Evolutionary conservation across 306 rosid genomes (phyloP), one percentile per base, ranked within the genome.

Genomic region (Dicorynia guianensis): DNA sequence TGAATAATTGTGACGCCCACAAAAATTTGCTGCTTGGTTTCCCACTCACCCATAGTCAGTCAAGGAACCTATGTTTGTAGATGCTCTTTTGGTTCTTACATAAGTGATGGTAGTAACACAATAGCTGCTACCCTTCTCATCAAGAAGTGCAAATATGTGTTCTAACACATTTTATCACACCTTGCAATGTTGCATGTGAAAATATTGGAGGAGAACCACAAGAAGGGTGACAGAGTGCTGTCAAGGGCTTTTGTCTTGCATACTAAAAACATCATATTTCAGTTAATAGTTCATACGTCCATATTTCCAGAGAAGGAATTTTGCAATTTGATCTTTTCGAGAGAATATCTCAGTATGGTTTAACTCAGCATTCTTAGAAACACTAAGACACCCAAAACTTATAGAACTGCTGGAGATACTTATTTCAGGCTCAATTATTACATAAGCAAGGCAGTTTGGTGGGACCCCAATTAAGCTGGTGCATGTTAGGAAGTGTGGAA

Each of bases 31-130:
- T 14, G 12, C 60, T 40, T 38, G 55, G 2, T 58, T 71, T 65
- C 74, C n/a, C 17, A 19, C 34, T 34, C 47, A 15, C 48, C 49
- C 69, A 59, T n/a, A 15, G 47, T 17, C 46, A 49, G 52, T 30
- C 57, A 56, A 14, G 10, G 48, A 4, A 70, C 40, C 48, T 30
- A 60, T 13, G 56, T 6, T n/a, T 50, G 12, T 73, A 19, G 52
- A 61, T 73, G 39, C 12, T 63, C 20, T 9, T 77, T 63, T 79
- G 44, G 53, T 63, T 71, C 61, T 55, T 30, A 7, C 69, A 19
- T 57, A 47, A 55, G 10, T 33, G 50, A 43, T 63, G 72, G 4
- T 35, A 64, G 25, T 53, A 30, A 33, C 17, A 46, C 2, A 40
- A 40, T 40, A 40, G 9, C 7, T 40, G 9, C 47, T 57, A 15